Conservation (phyloP, 2,329 filamentous ascomycete genomes). For the Calonectria pteridis region DNA sequence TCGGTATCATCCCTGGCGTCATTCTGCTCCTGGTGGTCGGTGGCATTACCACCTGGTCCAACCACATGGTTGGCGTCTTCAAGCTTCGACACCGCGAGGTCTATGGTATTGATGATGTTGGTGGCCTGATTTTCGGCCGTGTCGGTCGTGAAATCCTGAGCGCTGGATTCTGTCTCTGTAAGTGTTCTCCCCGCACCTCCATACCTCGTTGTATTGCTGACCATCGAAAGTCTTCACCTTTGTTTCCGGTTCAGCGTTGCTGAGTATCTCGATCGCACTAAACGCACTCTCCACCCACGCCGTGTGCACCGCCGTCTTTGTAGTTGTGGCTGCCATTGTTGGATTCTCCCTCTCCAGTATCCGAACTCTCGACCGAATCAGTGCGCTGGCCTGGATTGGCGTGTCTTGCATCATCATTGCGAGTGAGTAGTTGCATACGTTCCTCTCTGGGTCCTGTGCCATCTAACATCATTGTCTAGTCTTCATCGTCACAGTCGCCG, state of each 20-base stretch:
- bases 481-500: constrained; percentile 43
- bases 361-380: constrained; percentile 43
- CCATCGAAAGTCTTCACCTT: background rate
- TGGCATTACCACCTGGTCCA: constrained; percentile 60
- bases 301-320: constrained; percentile 52
- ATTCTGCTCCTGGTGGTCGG: constrained; percentile 56
- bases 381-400: constrained; percentile 47
- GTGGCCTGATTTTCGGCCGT: constrained; percentile 58
- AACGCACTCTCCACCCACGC: constrained; percentile 53
- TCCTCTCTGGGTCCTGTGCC: too few relatives aligned
- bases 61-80: constrained; percentile 62
- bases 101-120: constrained; percentile 65
- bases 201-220: background rate
- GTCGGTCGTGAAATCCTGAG: constrained; percentile 56
- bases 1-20: constrained; percentile 61
- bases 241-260: constrained; percentile 47
- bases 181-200: background rate
- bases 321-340: constrained; percentile 46
- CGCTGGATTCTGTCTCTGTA: constrained; percentile 47
- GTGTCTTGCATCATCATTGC: constrained; percentile 34
- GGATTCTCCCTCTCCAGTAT: constrained; percentile 46
- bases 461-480: constrained; percentile 9
- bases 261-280: constrained; percentile 52
- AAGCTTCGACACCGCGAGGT: constrained; percentile 62
- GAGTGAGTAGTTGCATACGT: constrained; percentile 19